Percentiles rank a stretch among this genome's conserved stretches.
These are phyloP conservation scores for Talaromyces pinophilus DNA, from an alignment of 2,329 filamentous ascomycete genomes.

Conservation along the genomic window DNA sequence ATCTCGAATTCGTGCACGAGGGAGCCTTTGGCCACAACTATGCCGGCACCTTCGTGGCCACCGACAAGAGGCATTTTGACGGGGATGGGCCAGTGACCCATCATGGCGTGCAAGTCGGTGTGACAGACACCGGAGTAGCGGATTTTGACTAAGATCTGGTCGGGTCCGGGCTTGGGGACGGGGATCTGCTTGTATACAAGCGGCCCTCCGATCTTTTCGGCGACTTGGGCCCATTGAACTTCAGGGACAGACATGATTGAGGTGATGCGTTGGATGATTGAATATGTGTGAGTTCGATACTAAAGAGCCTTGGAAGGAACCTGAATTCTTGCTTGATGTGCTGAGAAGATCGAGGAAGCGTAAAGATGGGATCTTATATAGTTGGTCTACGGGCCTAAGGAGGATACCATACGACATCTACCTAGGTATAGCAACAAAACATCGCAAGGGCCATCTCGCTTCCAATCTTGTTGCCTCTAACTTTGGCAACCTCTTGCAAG, in stretches of 20 bases:
- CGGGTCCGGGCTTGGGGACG: constrained; percentile 76
- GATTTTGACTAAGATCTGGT: constrained; percentile 90
- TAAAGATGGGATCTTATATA: constrained; percentile 14
- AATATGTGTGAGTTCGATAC: not conserved
- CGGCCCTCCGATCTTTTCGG: constrained; percentile 72
- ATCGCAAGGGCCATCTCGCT: not conserved
- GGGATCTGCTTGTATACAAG: constrained; percentile 62
- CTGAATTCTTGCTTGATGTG: not conserved
- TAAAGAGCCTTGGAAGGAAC: too few relatives aligned
- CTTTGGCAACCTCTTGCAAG: not conserved
- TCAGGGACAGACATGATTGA: constrained; percentile 61
- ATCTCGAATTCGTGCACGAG: constrained; percentile 76
- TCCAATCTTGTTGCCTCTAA: not conserved
- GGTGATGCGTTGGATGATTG: not conserved
- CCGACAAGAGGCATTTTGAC: constrained; percentile 83
- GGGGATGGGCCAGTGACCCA: constrained; percentile 85
- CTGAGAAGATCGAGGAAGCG: not conserved
- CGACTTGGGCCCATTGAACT: constrained; percentile 88
- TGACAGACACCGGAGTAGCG: constrained; percentile 90
- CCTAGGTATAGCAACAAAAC: not conserved
- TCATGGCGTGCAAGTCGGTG: constrained; percentile 78
- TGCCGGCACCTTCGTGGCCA: constrained; percentile 75
- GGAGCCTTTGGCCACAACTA: constrained; percentile 77
- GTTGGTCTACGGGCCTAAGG: not conserved
- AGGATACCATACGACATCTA: not conserved